Evolutionary conservation across 2,329 filamentous ascomycete species (phyloP).

Genomic region (Penicillium sp.): DNA sequence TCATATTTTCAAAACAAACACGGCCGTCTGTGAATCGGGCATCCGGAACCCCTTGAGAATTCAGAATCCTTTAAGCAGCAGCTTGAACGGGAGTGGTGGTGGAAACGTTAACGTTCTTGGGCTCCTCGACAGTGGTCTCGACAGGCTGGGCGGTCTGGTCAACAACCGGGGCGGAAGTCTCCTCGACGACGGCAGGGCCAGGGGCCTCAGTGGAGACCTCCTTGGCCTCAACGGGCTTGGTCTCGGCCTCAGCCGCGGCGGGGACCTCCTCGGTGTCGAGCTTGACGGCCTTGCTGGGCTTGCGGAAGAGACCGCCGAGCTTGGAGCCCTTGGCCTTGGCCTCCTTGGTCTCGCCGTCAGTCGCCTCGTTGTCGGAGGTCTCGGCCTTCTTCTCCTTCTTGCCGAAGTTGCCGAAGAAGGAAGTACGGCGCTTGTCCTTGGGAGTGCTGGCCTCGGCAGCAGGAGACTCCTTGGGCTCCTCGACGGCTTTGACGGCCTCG

Average conservation of each 20-base stretch:
- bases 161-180: conserved; percentile 8
- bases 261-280: conserved; percentile 35
- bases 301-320: conserved; percentile 45
- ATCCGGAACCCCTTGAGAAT: too few relatives aligned
- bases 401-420: conserved; percentile 50
- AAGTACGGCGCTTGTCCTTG: conserved; percentile 48
- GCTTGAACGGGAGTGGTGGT: conserved; percentile 36
- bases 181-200: conserved; percentile 16
- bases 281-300: conserved; percentile 45
- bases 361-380: conserved; percentile 43
- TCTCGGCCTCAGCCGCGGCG: conserved; percentile 30
- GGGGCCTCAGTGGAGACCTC: conserved; percentile 20
- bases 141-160: conserved; percentile 22
- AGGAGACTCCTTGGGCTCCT: conserved; percentile 30
- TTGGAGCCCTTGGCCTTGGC: conserved; percentile 40
- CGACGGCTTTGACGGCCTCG: conserved; percentile 28
- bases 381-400: conserved; percentile 50
- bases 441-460: conserved; percentile 28
- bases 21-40: too few relatives aligned
- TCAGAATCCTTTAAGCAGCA: conserved; percentile 34
- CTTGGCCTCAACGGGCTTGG: conserved; percentile 13
- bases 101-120: conserved; percentile 31
- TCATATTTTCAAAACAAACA: background rate
- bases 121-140: conserved; percentile 26
- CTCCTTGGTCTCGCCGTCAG: conserved; percentile 44